Evolutionary conservation across 2,329 filamentous ascomycete species (phyloP).

Genomic region (Aspergillus hiratsukae): DNA sequence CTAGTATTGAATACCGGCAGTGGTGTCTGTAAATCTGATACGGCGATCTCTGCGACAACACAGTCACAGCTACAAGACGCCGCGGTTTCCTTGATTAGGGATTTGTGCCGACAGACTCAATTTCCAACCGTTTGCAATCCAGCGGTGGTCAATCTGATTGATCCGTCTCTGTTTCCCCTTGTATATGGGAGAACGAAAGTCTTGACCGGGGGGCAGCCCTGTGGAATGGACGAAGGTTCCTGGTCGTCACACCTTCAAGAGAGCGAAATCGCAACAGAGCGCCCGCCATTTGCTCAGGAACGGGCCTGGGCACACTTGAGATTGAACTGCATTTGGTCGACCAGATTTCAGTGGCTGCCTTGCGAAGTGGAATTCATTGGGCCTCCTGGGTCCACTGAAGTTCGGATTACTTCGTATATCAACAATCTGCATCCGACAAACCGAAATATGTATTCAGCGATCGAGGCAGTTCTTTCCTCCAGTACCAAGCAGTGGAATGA

Average conservation of each 20-base stretch:
- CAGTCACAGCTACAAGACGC: background rate
- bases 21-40: constrained; percentile 5
- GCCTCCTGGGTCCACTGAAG: constrained; percentile 3
- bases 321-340: constrained; percentile 6
- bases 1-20: constrained; percentile 11
- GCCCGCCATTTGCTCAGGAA: too few species aligned
- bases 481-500: constrained; percentile 7
- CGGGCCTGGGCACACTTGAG: too few species aligned
- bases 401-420: constrained; percentile 7
- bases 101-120: too few species aligned
- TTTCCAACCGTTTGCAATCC: too few species aligned
- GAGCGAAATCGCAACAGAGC: too few species aligned
- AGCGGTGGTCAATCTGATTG: background rate
- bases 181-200: background rate
- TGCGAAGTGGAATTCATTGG: constrained; percentile 9
- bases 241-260: too few species aligned
- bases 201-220: background rate
- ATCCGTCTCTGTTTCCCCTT: background rate
- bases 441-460: background rate
- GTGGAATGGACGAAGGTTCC: too few species aligned
- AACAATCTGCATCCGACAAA: constrained; percentile 5
- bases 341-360: constrained; percentile 10
- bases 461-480: constrained; percentile 1
- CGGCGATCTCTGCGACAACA: background rate
- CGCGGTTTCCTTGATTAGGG: background rate